Evolutionary conservation across 2,329 filamentous ascomycete genomes (phyloP), one percentile per base, ranked within the genome.

Genomic region (Neodidymelliopsis sp.): DNA sequence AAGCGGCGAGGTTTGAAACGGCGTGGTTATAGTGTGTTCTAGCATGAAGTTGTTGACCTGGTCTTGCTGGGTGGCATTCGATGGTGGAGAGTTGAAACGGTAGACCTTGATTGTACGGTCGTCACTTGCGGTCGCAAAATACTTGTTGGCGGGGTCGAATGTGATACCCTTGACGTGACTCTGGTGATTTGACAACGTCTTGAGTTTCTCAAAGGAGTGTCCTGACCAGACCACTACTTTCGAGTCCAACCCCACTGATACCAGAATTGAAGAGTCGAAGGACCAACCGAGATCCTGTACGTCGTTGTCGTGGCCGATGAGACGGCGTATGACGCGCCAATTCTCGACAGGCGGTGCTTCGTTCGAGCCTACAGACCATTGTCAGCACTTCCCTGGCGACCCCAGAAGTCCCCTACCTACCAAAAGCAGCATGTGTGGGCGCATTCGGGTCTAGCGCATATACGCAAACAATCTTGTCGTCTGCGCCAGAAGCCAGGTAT

Each of bases 151-250:
- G 0, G 94, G 94, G 69, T 99, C 94, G 69, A 99, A 99, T 0
- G 93, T 96, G 65, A 99, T 95, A 54, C 95, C 94, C 73, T 99
- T 99, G 77, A 99, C 94, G 71, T 97, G 95, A 71, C 91, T 97
- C 72, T 96, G 91, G 74, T 99, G 94, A 49, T 92, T 88, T 2
- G 91, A 86, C 4, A 99, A 78, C 3, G 91, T 93, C 81, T 97
- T 97, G 59, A 99, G 82, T 77, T 96, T 97, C 77, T 99, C 94
- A 63, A 99, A 99, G 0, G 92, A 97, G 74, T 95, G 89, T 1
- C 94, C 95, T 1, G 93, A 97, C 94, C 94, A 99, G 16, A 99
- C 89, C 8, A 99, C 94, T 11, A 99, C 88, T 75, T 99, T 99
- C 31, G 94, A 97, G 75, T 99, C 94, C 60, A 99, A 78, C 2